Conservation (phyloP, 345 rosid genomes). For the Atalantia buxifolia region DNA sequence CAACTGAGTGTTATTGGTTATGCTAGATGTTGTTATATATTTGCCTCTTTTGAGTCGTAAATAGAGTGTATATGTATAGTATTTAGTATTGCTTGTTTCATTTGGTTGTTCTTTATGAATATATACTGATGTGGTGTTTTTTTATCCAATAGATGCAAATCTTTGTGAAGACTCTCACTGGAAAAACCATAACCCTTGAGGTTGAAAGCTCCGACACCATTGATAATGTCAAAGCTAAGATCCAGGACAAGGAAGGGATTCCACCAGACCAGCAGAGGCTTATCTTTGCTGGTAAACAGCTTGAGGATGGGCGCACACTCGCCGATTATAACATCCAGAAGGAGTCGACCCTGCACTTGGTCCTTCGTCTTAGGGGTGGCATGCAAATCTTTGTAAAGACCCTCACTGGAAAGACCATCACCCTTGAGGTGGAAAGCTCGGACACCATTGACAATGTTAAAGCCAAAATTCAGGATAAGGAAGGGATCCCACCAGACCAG, state of each 20-base stretch:
- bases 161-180: constrained; percentile 20
- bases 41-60: neutral
- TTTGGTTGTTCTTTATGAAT: neutral
- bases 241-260: constrained; percentile 21
- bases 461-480: constrained; percentile 25
- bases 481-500: constrained; percentile 28
- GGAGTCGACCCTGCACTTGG: constrained; percentile 19
- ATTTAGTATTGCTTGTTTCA: neutral
- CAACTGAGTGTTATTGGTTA: neutral
- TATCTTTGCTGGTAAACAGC: constrained; percentile 18
- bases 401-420: constrained; percentile 25
- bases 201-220: constrained; percentile 18
- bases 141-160: constrained; percentile 14
- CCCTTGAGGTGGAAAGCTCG: constrained; percentile 18
- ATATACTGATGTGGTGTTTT: neutral
- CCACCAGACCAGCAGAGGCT: constrained; percentile 23
- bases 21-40: neutral
- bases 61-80: neutral
- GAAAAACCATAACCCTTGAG: constrained; percentile 24
- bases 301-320: constrained; percentile 10
- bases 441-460: constrained; percentile 23
- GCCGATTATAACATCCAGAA: constrained; percentile 18
- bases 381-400: constrained; percentile 32
- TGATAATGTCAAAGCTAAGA: constrained; percentile 18
- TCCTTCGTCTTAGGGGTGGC: constrained; percentile 21